Evolutionary conservation across 208 protist genomes (phyloP), one percentile per base, ranked within the genome.

Genomic region (Leishmania guyanensis): DNA sequence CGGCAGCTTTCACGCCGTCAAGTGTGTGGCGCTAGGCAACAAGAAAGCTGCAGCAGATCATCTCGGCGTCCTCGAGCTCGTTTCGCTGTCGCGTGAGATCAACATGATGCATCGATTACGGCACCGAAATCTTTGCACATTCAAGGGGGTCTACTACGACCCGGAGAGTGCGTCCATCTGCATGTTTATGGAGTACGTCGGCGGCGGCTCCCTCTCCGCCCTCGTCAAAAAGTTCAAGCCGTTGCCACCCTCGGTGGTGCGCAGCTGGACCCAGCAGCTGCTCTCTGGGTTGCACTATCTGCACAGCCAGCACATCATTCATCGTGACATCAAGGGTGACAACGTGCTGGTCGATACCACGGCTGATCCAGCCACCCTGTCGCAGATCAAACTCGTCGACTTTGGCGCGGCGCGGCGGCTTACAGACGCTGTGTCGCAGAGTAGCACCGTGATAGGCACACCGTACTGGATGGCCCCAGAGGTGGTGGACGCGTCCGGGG

Each of bases 391-490:
- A 82, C 89, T 98, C 0, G 94, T 96, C 10, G 96, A 98, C 87
- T 98, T 98, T 83, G 96, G 96, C 17, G 92, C 93, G 10, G 94
- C 96, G 2, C 85, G 91, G 46, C 87, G 92, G 43, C 82, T 98
- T 20, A 94, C 91, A 14, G 95, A 98, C 68, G 91, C 93, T 6
- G 89, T 97, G 8, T 87, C 90, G 20, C 95, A 97, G 80, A 97
- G 92, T 80, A 92, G 92, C 56, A 98, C 95, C 29, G 90, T 98
- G 17, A 96, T 97, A 69, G 96, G 96, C 43, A 97, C 96, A 50
- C 96, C 96, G n/a, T 98, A 98, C 86, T 98, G 96, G 94, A 98
- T 98, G 96, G 96, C 96, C 3, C 96, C 96, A 29, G 94, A 98
- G 88, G 93, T 98, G 80, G 93, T 98, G 58, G 88, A 96, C 83